These are phyloP conservation scores for Sechiopsis laciniata DNA, from an alignment of 306 rosid genomes.

Conservation along the genomic window DNA sequence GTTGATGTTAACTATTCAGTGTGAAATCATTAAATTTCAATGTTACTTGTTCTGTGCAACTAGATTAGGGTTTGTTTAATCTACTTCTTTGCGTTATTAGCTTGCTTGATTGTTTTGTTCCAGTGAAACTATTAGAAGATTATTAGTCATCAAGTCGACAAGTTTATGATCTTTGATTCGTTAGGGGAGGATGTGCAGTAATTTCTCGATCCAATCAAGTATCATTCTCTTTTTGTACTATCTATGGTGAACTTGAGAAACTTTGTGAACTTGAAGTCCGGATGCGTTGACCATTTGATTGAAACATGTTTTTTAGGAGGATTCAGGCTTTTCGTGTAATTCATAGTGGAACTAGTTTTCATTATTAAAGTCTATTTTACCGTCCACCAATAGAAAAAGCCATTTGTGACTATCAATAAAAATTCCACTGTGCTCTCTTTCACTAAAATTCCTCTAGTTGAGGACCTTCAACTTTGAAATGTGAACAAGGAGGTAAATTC, in stretches of 20 bases:
- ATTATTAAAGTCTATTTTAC: neutral
- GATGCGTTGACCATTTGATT: neutral
- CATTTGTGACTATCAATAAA: neutral
- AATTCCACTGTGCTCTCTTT: neutral
- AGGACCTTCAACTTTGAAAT: neutral
- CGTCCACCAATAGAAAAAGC: neutral
- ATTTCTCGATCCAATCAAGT: neutral
- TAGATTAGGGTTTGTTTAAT: neutral
- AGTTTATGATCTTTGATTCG: neutral
- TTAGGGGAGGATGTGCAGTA: neutral
- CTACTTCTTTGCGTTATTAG: neutral
- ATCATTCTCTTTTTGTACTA: neutral
- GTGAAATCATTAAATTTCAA: neutral
- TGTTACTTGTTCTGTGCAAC: neutral
- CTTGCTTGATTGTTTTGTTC: neutral
- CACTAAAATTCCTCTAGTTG: neutral
- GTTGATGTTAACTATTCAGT: too few species aligned
- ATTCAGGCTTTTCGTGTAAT: neutral
- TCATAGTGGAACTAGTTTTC: neutral
- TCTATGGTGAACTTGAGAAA: neutral
- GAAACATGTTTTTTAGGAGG: neutral
- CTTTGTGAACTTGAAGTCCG: neutral
- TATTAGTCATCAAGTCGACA: neutral
- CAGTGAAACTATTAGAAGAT: neutral
- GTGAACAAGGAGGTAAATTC: neutral